These are phyloP conservation scores for Aspergillus fischeri DNA, from an alignment of 2,329 filamentous ascomycete genomes.

Conservation along the genomic window DNA sequence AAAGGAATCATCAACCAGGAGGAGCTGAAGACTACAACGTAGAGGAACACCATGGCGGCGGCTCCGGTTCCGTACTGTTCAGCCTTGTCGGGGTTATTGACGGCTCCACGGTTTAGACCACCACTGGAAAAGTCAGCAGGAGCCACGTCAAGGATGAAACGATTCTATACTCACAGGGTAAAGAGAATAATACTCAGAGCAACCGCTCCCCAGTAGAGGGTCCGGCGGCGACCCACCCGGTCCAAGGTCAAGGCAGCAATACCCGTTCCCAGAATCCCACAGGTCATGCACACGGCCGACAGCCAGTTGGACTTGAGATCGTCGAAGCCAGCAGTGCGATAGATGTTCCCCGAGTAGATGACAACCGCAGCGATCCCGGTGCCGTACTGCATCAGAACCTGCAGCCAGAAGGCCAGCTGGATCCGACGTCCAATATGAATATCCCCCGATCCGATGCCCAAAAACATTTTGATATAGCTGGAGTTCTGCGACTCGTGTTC, in stretches of 20 bases:
- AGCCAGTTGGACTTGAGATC: conserved; percentile 57
- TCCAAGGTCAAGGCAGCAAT: conserved; percentile 65
- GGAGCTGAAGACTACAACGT: conserved; percentile 57
- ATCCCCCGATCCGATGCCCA: conserved; percentile 57
- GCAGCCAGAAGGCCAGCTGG: conserved; percentile 63
- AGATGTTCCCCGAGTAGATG: conserved; percentile 40
- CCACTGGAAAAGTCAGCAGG: conserved; percentile 50
- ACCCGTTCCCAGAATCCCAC: conserved; percentile 57
- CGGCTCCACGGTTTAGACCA: conserved; percentile 38
- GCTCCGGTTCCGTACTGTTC: conserved; percentile 56
- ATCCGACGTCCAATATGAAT: conserved; percentile 61
- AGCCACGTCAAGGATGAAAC: conserved; percentile 47
- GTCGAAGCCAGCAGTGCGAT: conserved; percentile 56
- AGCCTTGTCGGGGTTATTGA: conserved; percentile 32
- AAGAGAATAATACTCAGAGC: conserved; percentile 62
- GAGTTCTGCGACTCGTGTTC: conserved; percentile 52
- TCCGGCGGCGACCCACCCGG: conserved; percentile 61
- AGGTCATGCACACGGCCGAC: conserved; percentile 50
- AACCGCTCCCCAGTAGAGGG: conserved; percentile 61
- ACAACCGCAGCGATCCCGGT: conserved; percentile 63
- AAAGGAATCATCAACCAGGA: conserved; percentile 57
- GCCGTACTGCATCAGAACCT: conserved; percentile 61
- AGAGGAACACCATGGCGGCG: conserved; percentile 63
- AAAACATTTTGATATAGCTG: conserved; percentile 60
- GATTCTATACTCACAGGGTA: too few species aligned